Evolutionary conservation across 495 filamentous ascomycete species (phyloP), one percentile per base, ranked within the genome.

Genomic region (Neurospora sp.): DNA sequence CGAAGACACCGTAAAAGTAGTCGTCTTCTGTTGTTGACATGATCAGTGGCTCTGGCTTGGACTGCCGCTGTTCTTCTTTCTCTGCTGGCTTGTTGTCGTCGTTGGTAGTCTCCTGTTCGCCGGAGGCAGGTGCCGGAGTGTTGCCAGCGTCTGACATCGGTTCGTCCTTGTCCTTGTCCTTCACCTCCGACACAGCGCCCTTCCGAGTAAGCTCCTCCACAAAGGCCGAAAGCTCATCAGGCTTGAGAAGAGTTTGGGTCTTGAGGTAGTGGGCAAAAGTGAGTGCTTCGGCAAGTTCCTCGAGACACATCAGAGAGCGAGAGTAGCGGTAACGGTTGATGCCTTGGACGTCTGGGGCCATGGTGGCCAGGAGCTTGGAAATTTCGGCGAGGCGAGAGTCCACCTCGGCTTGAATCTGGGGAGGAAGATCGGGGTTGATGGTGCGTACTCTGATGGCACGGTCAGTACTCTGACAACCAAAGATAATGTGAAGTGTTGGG

Each of bases 221-320:
- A 3, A 82, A 77, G 0, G 78, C 78, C 36, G 81, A 77, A 0
- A 92, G 89, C 72, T 92, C 88, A 0, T 85, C 81, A 28, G 88
- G 85, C 1, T 90, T 87, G 71, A 98, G 89, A 24, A 99, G 84
- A 0, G 81, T 89, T 76, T 97, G 93, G 2, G 86, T 89, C 48
- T 87, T 84, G 13, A 99, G 88, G 82, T 98, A 99, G 83, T 98
- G 92, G 72, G 91, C 87, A 83, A 98, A 97, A 5, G 85, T 84
- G 34, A 94, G 82, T 2, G 94, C 92, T 83, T 99, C 96, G 76
- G 97, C 92, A 78, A 91, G 94, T 81, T 99, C 96, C 79, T 99
- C 96, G 31, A 96, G 87, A 15, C 93, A 94, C 48, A 86, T 90
- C 70, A 98, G 89, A 24, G 96, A 90, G 80, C 97, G 89, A 34